Base-by-base conservation (phyloP, 148 eudicot genomes). In the Oxyria digyna region DNA sequence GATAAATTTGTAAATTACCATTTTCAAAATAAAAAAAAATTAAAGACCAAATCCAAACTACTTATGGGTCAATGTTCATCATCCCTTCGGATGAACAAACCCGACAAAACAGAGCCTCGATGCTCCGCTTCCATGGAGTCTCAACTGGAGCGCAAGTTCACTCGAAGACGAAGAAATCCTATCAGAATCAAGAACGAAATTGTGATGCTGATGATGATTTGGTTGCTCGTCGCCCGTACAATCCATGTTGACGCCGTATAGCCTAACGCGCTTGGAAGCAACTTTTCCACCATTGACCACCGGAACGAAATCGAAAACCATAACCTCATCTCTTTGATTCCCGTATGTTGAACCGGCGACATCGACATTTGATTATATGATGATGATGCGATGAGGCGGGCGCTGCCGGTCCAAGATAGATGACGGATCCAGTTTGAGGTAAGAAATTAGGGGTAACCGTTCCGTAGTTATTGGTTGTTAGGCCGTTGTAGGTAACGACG, bases 221-320 rank as follows among this genome's bases (percentile, higher is more conserved):
- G 11, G 57, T 1, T 65, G 26, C 17, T 20, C 27, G n/a, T 26
- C 27, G 17, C 20, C 69, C 46, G 69, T 37, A 66, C 69, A 66
- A 6, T 66, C 69, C 69, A 66, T 66, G 43, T 66, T 66, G 6
- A 66, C 69, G 42, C 69, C 69, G 29, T 37, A 66, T 13, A 66
- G 69, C 46, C 69, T 66, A 7, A 66, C 18, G 8, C 69, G 69
- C 69, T 66, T 66, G 27, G 69, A 23, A 8, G 38, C 65, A 59
- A 20, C 65, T 59, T 59, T 59, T 29, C 38, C 65, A 38, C 65
- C 65, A 31, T 59, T 37, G 65, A 59, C 65, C 37, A 59, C 65
- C 18, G 65, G 65, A 33, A 59, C 65, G 35, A 38, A 59, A 10
- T 59, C 65, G 65, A 59, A 29, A 37, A 59, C 65, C 35, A 31